phyloP scores from a whole-genome alignment of 768 basidiomycete genomes.

The Lentinula aciculospora region DNA sequence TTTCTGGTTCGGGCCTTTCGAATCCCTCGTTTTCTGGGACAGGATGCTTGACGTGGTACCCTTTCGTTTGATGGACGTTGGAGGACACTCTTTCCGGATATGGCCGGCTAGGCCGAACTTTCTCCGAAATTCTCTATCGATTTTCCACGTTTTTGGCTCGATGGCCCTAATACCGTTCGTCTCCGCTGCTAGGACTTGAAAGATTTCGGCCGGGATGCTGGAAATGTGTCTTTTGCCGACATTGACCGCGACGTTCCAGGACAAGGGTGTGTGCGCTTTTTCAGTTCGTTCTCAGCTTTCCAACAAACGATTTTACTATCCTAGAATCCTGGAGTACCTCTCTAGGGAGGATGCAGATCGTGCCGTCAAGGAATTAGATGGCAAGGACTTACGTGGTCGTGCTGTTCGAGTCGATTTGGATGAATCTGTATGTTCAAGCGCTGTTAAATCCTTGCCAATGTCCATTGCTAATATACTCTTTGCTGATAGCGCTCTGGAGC shows the following conservation, averaged over 20 bases:
- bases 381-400: conserved; percentile 82
- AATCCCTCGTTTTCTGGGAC: conserved; percentile 15
- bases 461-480: conserved; percentile 7
- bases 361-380: conserved; percentile 83
- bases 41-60: neutral
- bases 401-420: conserved; percentile 68
- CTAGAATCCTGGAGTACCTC: conserved; percentile 86
- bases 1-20: conserved; percentile 13
- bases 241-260: conserved; percentile 84
- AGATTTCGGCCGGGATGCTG: conserved; percentile 93
- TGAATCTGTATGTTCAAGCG: conserved; percentile 42
- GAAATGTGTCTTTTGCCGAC: conserved; percentile 91
- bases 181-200: conserved; percentile 79
- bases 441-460: neutral
- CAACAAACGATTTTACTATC: conserved; percentile 1
- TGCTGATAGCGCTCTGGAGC: conserved; percentile 51
- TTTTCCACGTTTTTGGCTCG: conserved; percentile 20
- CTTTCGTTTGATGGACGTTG: conserved; percentile 1
- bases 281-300: neutral
- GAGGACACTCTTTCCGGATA: neutral
- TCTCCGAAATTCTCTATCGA: conserved; percentile 7
- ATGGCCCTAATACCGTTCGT: conserved; percentile 36
- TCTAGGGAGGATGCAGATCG: conserved; percentile 88
- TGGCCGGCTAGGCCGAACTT: neutral
- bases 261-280: conserved; percentile 62